Evolutionary conservation across 345 rosid genomes (phyloP).

Genomic region (Eutrema yunnanense): DNA sequence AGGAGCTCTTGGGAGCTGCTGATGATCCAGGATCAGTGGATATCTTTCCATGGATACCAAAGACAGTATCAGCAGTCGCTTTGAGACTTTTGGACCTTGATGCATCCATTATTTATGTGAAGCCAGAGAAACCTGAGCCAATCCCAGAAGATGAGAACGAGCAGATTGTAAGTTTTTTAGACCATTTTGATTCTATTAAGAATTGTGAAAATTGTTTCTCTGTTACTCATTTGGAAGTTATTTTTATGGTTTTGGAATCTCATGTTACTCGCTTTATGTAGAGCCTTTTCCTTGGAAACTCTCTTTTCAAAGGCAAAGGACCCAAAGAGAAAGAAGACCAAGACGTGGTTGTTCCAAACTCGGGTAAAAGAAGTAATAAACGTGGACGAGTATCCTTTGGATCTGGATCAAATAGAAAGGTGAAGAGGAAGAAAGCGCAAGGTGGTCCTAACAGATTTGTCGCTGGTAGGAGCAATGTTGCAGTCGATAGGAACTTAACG

Average conservation of each 20-base stretch:
- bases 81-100: slow-evolving; percentile 85
- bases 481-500: slow-evolving; percentile 38
- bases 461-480: slow-evolving; percentile 34
- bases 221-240: neutral
- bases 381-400: slow-evolving; percentile 49
- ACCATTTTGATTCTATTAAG: neutral
- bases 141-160: slow-evolving; percentile 42
- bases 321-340: slow-evolving; percentile 38
- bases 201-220: neutral
- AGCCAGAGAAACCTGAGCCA: slow-evolving; percentile 49
- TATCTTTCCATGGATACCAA: slow-evolving; percentile 97
- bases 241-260: neutral
- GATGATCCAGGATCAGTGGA: slow-evolving; percentile 36
- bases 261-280: slow-evolving; percentile 31
- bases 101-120: slow-evolving; percentile 46
- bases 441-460: slow-evolving; percentile 36
- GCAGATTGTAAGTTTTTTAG: slow-evolving; percentile 47
- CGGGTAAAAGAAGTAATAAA: slow-evolving; percentile 38
- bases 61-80: slow-evolving; percentile 74
- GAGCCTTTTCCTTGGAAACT: slow-evolving; percentile 49
- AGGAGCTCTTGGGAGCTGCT: slow-evolving; percentile 52
- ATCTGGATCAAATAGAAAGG: slow-evolving; percentile 48
- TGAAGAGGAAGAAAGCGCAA: slow-evolving; percentile 37
- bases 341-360: slow-evolving; percentile 33
- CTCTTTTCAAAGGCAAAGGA: slow-evolving; percentile 46